A percentile compares a stretch with the other conserved stretches of the same genome.
Conservation (phyloP, 257 asterid species). For the Sherardia arvensis region DNA sequence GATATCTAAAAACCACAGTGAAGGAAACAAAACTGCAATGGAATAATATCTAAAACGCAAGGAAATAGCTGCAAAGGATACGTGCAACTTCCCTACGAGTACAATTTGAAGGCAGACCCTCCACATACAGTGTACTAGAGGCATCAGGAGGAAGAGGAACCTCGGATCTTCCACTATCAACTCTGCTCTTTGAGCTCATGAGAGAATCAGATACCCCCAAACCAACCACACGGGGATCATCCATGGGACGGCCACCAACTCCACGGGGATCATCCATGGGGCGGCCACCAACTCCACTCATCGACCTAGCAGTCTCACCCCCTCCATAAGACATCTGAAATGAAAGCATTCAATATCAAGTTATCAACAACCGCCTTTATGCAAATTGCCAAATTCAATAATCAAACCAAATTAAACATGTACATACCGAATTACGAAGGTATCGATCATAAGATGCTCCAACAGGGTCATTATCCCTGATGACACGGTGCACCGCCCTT, state of each 20-base stretch:
- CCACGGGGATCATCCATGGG: constrained; percentile 53
- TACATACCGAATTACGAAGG: constrained; percentile 58
- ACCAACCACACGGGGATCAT: constrained; percentile 46
- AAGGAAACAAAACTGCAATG: constrained; percentile 34
- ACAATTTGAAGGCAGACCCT: constrained; percentile 44
- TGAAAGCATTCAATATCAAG: constrained; percentile 10
- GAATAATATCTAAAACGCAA: neutral
- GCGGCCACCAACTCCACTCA: constrained; percentile 34
- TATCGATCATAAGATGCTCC: constrained; percentile 81
- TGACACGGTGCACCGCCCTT: constrained; percentile 35
- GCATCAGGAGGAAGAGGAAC: constrained; percentile 82
- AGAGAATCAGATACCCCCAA: constrained; percentile 37
- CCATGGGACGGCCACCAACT: constrained; percentile 32
- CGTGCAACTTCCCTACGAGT: constrained; percentile 82
- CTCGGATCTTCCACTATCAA: constrained; percentile 45
- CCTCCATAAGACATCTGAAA: constrained; percentile 44
- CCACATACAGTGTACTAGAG: constrained; percentile 57
- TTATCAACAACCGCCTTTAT: constrained; percentile 6
- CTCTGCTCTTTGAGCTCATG: constrained; percentile 31
- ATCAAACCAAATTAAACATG: neutral
- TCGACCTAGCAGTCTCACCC: constrained; percentile 46
- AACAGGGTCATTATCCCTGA: constrained; percentile 58
- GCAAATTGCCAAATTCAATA: constrained; percentile 6
- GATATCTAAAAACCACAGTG: constrained; percentile 45
- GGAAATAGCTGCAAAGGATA: constrained; percentile 41